A percentile compares a stretch with the other conserved stretches of the same genome.
Evolutionary conservation across 805 yeast genomes (phyloP).

Genomic region (Hanseniaspora guilliermondii): DNA sequence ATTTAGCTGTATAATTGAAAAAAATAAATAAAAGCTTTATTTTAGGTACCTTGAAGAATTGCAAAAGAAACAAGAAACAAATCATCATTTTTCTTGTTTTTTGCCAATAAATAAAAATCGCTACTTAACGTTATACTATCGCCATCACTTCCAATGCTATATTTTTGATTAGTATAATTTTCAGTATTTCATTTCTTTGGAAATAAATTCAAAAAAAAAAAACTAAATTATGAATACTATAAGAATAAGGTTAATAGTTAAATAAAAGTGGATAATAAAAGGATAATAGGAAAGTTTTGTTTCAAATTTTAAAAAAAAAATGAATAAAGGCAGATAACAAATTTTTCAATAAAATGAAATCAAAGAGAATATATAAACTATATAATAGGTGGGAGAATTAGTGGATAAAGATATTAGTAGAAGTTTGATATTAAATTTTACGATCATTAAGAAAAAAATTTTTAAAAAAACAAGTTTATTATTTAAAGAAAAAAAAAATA

Average conservation of each 20-base stretch:
- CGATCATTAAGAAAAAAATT: background rate
- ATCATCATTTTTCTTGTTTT: background rate
- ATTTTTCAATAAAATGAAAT: background rate
- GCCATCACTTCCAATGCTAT: too few relatives aligned
- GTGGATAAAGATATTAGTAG: background rate
- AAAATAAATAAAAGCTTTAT: too few relatives aligned
- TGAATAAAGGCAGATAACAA: background rate
- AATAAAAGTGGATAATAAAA: too few relatives aligned
- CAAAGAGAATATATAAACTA: background rate
- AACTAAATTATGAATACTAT: too few relatives aligned
- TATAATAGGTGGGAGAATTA: background rate
- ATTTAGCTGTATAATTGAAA: background rate
- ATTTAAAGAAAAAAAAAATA: background rate
- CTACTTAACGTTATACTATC: too few relatives aligned
- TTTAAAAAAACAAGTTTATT: background rate
- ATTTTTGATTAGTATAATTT: too few relatives aligned
- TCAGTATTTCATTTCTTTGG: too few relatives aligned
- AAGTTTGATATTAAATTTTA: background rate
- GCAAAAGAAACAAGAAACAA: background rate
- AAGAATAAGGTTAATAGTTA: too few relatives aligned
- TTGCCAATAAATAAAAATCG: too few relatives aligned
- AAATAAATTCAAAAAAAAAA: too few relatives aligned
- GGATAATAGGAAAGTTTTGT: background rate
- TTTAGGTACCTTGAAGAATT: background rate
- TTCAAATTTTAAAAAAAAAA: background rate